A percentile compares a stretch with the other conserved stretches of the same genome.
These are phyloP conservation scores for Lentinula sp. DNA, from an alignment of 768 basidiomycete genomes.

Conservation along the genomic window DNA sequence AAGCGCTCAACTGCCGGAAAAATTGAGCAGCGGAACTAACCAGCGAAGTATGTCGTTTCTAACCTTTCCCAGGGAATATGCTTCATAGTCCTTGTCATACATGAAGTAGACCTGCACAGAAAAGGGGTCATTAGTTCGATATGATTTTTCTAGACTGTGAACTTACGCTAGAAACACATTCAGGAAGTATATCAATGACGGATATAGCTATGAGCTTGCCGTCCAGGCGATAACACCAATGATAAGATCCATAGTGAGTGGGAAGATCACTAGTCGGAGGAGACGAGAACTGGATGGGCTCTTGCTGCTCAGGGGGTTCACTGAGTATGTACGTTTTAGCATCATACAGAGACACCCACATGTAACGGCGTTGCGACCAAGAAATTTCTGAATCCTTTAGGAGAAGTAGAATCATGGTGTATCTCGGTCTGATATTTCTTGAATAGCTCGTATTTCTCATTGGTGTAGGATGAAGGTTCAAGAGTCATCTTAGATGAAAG, in stretches of 20 bases:
- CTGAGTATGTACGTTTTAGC: background rate
- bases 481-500: conserved; percentile 53
- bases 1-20: conserved; percentile 64
- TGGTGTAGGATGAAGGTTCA: conserved; percentile 69
- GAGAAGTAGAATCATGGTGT: conserved; percentile 61
- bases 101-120: conserved; percentile 73
- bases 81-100: conserved; percentile 68
- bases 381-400: conserved; percentile 60
- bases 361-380: conserved; percentile 73
- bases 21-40: background rate
- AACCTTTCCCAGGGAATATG: conserved; percentile 76
- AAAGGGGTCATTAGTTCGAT: background rate
- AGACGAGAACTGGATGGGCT: conserved; percentile 53
- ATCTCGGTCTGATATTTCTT: conserved; percentile 72
- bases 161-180: conserved; percentile 64
- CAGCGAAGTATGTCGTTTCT: background rate
- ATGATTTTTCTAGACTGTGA: background rate
- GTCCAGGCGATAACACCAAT: conserved; percentile 83
- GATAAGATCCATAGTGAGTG: conserved; percentile 82
- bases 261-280: conserved; percentile 57
- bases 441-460: conserved; percentile 79
- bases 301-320: conserved; percentile 29
- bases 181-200: conserved; percentile 86
- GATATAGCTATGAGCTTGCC: conserved; percentile 78
- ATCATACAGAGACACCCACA: conserved; percentile 31